Percentiles rank a stretch among this genome's conserved stretches.
phyloP scores from a whole-genome alignment of 2,329 filamentous ascomycete genomes.

The Sclerotiophoma versabilis region DNA sequence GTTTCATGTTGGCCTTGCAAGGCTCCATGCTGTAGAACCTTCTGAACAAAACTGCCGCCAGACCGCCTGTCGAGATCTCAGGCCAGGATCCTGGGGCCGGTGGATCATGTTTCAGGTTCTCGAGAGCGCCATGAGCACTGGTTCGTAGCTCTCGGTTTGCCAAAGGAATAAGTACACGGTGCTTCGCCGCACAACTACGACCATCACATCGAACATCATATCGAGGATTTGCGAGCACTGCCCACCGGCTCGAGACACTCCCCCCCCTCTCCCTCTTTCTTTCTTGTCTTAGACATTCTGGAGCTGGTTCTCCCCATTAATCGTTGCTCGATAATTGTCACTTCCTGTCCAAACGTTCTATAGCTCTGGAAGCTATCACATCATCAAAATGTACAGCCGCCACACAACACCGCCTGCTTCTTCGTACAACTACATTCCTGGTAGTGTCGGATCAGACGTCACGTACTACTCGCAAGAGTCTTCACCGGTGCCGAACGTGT shows the following conservation, averaged over 20 bases:
- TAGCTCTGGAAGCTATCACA: constrained; percentile 47
- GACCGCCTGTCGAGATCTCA: constrained; percentile 35
- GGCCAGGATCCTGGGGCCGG: constrained; percentile 37
- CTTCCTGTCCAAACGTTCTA: constrained; percentile 23
- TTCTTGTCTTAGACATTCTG: constrained; percentile 51
- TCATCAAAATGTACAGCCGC: constrained; percentile 52
- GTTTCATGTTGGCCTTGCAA: constrained; percentile 47
- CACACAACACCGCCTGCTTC: constrained; percentile 55
- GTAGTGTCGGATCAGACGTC: constrained; percentile 60
- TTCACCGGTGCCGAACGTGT: constrained; percentile 70
- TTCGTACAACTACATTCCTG: constrained; percentile 48
- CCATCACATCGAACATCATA: constrained; percentile 17
- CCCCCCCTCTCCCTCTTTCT: constrained; percentile 41
- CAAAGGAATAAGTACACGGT: constrained; percentile 47
- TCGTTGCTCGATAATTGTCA: constrained; percentile 48
- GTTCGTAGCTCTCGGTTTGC: constrained; percentile 33
- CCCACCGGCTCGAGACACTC: constrained; percentile 49
- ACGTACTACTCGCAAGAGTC: constrained; percentile 71
- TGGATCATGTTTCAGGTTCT: constrained; percentile 51
- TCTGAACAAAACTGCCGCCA: constrained; percentile 41
- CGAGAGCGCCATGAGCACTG: constrained; percentile 46
- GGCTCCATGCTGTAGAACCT: constrained; percentile 36
- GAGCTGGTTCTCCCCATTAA: constrained; percentile 56
- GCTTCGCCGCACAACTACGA: constrained; percentile 46
- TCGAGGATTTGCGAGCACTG: constrained; percentile 25